These are phyloP conservation scores for Heracleum sosnowskyi DNA, from an alignment of 129 eudicot genomes.

Conservation along the genomic window DNA sequence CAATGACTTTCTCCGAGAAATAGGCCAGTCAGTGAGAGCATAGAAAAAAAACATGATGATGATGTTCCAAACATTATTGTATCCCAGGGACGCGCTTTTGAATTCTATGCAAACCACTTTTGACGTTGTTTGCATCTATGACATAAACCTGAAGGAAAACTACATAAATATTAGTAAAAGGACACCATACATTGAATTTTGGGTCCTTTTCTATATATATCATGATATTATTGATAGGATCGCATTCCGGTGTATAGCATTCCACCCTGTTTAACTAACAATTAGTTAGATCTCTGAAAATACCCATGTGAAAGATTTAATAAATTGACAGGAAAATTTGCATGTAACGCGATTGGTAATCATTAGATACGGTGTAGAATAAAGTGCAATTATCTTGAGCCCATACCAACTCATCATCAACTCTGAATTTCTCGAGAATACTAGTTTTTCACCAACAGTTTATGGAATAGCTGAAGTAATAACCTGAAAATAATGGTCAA, in stretches of 20 bases:
- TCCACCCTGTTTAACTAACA: conserved; percentile 35
- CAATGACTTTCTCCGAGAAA: too few relatives aligned
- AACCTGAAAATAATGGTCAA: conserved; percentile 29
- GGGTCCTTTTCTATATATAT: too few relatives aligned
- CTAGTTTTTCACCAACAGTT: conserved; percentile 53
- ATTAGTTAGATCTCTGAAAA: conserved; percentile 9
- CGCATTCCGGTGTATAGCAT: too few relatives aligned
- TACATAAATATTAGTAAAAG: conserved; percentile 4
- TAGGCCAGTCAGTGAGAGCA: conserved; percentile 52
- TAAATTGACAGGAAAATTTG: conserved; percentile 18
- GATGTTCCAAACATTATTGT: conserved; percentile 76
- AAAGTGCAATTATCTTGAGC: conserved; percentile 59
- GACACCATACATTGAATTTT: too few relatives aligned
- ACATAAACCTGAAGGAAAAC: conserved; percentile 61
- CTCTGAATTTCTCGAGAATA: conserved; percentile 30
- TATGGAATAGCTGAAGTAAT: conserved; percentile 78
- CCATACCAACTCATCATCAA: conserved; percentile 85
- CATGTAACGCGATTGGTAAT: conserved; percentile 73
- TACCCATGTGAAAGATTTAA: not conserved
- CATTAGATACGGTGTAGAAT: conserved; percentile 69
- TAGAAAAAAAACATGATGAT: conserved; percentile 54
- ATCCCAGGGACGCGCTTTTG: conserved; percentile 70
- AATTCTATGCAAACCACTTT: conserved; percentile 40
- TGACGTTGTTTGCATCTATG: conserved; percentile 51
- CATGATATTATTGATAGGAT: too few relatives aligned